Base-by-base conservation (phyloP, 495 filamentous ascomycete species). In the Hypoxylon subgilvum region DNA sequence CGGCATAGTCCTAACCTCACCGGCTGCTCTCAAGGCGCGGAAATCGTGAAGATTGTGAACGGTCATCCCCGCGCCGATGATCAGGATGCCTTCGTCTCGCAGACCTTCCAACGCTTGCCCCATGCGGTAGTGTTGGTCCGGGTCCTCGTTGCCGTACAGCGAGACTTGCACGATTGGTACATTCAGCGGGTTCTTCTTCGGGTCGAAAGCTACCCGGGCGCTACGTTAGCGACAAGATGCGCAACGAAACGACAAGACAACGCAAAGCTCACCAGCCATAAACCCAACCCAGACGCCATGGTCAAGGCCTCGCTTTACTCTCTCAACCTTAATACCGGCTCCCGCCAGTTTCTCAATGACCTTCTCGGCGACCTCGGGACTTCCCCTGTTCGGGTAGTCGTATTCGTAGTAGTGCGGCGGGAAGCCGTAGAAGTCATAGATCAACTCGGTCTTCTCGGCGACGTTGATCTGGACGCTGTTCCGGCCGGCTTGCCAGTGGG, bases 381-480 rank as follows among this genome's bases (percentile, higher is more conserved):
- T 86, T 6, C 87, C 87, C 6, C 75, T 76, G 51, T 86, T 81
- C 1, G 86, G 87, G 48, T 79, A 90, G 35, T 80, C 79, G 40
- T 82, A 76, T 57, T 79, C 70, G 55, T 80, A 79, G 54, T 60
- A 60, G 34, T 74, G 60, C 10, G 70, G 63, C 0, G 86, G 88
- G 68, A 90, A 90, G 10, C 84, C 85, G 62, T 86, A 84, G 75
- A 86, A 89, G 77, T 90, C 88, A 70, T 91, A 90, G 27, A 90
- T 86, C 66, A 90, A 59, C 55, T 85, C 81, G 4, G 78, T 83
- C 47, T 74, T 70, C 65, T 86, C 82, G 0, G 78, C 82, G 3
- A 75, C 80, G 63, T 89, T 89, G 52, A 90, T 79, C 59, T 84
- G 71, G 23, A 90, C 74, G 3, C 66, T 79, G 64, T 80, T 75